Base-by-base conservation (phyloP, 768 basidiomycete species). In the Amanita exitialis region DNA sequence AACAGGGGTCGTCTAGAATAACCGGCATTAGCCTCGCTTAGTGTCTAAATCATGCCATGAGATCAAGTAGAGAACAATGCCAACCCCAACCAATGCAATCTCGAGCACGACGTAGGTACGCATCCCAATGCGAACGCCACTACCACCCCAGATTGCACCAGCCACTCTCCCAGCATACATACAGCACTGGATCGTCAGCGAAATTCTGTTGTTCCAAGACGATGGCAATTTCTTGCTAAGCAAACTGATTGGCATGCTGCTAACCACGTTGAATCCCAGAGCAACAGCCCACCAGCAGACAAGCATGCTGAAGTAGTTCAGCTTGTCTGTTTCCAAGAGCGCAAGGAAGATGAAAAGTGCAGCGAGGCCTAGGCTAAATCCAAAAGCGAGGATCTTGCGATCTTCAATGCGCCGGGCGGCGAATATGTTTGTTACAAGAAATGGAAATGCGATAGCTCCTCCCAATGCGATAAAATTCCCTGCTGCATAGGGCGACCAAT, bases 401-500 rank as follows among this genome's bases (percentile, higher is more conserved):
- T 85, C 84, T 56, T 83, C 80, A 12, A 78, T 64, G 45, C 76
- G 76, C 20, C 71, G 71, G 3, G 80, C 77, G 53, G 79, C 65
- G 60, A 76, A 62, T 52, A 85, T 68, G 63, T 82, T 84, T 25
- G 71, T 57, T 53, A 83, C 67, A 49, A 86, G 78, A 70, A 86
- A 83, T 3, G 84, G 83, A 61, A 85, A 76, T 28, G 77, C 70
- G 20, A 72, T 67, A 23, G 77, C 65, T 8, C 81, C 84, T 15
- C 82, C 82, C 9, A 86, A 72, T 21, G 79, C 82, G 62, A 85
- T 81, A 64, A 83, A 79, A 64, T 84, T 84, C 6, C 80, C 84
- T 3, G 82, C 79, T 15, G 73, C 69, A 58, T 75, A 83, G 1
- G 82, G 83, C 12, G 76, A 72, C 70, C 77, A 83, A 58, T 70